phyloP scores from a whole-genome alignment of 148 eudicot species.

The Camellia japonica region DNA sequence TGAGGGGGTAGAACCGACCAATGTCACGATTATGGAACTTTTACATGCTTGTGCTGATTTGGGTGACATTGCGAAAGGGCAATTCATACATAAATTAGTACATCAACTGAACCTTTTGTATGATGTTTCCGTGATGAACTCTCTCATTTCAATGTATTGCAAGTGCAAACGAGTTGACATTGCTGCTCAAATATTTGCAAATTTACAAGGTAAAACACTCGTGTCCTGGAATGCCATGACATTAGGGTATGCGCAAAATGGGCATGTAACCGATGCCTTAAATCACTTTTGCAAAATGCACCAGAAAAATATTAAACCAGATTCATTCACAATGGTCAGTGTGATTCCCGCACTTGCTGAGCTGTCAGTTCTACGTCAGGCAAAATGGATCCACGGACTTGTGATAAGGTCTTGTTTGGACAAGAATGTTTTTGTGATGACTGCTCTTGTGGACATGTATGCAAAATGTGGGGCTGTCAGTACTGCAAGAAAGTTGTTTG shows the following conservation, averaged over 20 bases:
- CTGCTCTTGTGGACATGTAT: conserved; percentile 89
- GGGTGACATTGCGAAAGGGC: conserved; percentile 60
- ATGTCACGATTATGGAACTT: conserved; percentile 74
- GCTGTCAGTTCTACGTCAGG: conserved; percentile 64
- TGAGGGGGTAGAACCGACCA: conserved; percentile 63
- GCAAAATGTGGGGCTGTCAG: conserved; percentile 80
- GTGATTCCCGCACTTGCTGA: conserved; percentile 84
- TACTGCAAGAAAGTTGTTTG: conserved; percentile 73
- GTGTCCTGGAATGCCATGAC: conserved; percentile 94
- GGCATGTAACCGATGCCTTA: conserved; percentile 53
- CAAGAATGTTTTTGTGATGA: conserved; percentile 64
- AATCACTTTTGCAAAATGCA: conserved; percentile 51
- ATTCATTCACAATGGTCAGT: conserved; percentile 81
- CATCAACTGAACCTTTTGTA: conserved; percentile 37
- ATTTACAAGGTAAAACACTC: conserved; percentile 48
- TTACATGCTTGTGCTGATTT: conserved; percentile 66
- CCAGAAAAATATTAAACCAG: conserved; percentile 38
- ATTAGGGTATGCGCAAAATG: conserved; percentile 75
- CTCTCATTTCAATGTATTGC: conserved; percentile 82
- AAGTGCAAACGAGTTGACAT: conserved; percentile 67
- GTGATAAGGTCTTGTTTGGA: conserved; percentile 55
- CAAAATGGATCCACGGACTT: conserved; percentile 85
- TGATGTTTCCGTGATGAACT: conserved; percentile 65
- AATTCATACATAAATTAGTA: conserved; percentile 41
- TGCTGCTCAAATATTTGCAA: conserved; percentile 55